A percentile compares a stretch with the other conserved stretches of the same genome.
Conservation (phyloP, 108 stramenopile genomes). For the Aurantiochytrium sp. region DNA sequence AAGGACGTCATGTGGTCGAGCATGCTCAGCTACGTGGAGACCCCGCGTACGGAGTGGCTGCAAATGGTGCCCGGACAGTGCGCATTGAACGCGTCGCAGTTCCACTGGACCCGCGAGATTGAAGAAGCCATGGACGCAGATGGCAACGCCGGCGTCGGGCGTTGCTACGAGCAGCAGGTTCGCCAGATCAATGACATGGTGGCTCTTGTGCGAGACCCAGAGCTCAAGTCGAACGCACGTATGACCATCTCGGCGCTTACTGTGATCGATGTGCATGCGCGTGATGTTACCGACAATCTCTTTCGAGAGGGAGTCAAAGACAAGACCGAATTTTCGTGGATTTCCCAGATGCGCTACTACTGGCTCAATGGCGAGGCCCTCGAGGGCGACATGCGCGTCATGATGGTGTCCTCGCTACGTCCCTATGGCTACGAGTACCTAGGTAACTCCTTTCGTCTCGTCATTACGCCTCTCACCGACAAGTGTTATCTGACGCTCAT, state of each 20-base stretch:
- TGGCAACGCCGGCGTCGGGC: conserved; percentile 20
- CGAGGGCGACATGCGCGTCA: conserved; percentile 42
- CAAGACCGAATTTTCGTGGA: conserved; percentile 42
- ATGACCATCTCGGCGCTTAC: conserved; percentile 54
- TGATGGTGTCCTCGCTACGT: conserved; percentile 53
- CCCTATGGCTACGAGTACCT: conserved; percentile 66
- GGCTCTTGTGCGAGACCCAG: conserved; percentile 47
- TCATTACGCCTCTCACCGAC: conserved; percentile 61
- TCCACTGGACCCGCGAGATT: conserved; percentile 58
- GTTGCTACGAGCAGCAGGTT: conserved; percentile 29
- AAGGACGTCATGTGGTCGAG: conserved; percentile 20
- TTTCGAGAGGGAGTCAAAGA: conserved; percentile 38
- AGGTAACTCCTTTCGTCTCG: conserved; percentile 57
- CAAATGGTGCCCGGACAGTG: conserved; percentile 52
- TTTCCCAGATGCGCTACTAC: conserved; percentile 57
- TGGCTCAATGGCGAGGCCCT: conserved; percentile 37
- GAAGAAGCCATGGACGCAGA: conserved; percentile 27
- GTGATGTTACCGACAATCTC: conserved; percentile 54
- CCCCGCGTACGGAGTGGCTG: conserved; percentile 52
- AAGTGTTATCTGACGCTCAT: conserved; percentile 65
- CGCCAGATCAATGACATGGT: conserved; percentile 57
- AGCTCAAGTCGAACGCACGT: conserved; percentile 34
- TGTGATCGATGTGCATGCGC: conserved; percentile 61
- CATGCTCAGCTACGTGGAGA: conserved; percentile 34
- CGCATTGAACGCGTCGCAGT: conserved; percentile 57